Evolutionary conservation across 2,329 filamentous ascomycete species (phyloP), one percentile per base, ranked within the genome.

Genomic region (Trichoderma oligosporum): DNA sequence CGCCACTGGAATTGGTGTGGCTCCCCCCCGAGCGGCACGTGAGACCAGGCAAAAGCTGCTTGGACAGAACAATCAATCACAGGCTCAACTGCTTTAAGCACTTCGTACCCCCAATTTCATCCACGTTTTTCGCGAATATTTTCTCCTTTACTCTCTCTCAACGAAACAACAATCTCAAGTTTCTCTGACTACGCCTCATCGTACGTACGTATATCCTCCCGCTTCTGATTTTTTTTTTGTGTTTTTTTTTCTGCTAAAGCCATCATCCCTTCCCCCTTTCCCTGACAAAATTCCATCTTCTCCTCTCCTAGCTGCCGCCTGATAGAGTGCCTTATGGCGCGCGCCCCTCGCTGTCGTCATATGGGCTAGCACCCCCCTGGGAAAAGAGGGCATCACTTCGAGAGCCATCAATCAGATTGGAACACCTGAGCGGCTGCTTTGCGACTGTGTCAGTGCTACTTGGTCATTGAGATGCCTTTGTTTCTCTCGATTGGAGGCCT

Each of bases 291-390:
- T 25, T 35, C 36, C 33, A 27, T 38, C 12, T 18, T 51, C 52
- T 36, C 24, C 36, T 56, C 18, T 27, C 46, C 46, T 27, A 45
- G 44, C 36, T 38, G 49, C 48, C 51, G 18, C 38, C 53, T 47
- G 41, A 36, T 29, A 55, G 39, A 44, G 61, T 57, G 52, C 58
- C 52, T 48, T 57, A 55, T 59, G 49, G 45, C 53, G 39, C 53
- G 61, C 68, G 66, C 66, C 65, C 64, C 65, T 61, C 65, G 64
- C 68, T 69, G 68, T 71, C 73, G 69, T 74, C 72, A 71, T 74
- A 74, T 74, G 71, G 65, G 66, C 66, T 64, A 62, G 18, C 48
- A 20, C 47, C 65, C 66, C 61, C 64, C 65, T 42, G 44, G 39
- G 53, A 45, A 18, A 38, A 20, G 12, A 33, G 9, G 20, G 36